Percentiles rank a stretch among this genome's conserved stretches.
Conservation (phyloP, 495 filamentous ascomycete genomes). For the Staphylotrichum tortipilum region DNA sequence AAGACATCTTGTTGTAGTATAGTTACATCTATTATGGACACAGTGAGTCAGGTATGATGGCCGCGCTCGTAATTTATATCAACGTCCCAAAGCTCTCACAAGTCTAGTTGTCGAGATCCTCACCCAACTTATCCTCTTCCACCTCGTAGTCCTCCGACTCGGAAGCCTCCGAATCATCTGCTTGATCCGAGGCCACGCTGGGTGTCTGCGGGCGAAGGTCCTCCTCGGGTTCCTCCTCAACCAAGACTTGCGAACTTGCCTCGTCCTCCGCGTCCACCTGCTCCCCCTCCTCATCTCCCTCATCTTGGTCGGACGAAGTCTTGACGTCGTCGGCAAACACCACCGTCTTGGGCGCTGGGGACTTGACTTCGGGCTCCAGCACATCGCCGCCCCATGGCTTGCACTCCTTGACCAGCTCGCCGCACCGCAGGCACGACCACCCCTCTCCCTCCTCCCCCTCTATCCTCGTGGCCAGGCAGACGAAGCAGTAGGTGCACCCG, state of each 20-base stretch:
- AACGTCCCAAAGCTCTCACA: too few relatives aligned
- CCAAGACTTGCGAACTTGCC: conserved; percentile 2
- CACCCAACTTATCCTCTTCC: conserved; percentile 35
- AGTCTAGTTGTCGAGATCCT: conserved; percentile 23
- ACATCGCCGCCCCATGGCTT: conserved; percentile 91
- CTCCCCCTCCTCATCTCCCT: neutral
- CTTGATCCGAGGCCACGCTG: conserved; percentile 5
- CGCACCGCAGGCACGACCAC: conserved; percentile 90
- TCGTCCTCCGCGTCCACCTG: neutral
- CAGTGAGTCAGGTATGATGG: too few relatives aligned
- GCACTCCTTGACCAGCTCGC: conserved; percentile 77
- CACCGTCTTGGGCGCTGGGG: conserved; percentile 53
- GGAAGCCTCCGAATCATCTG: conserved; percentile 19
- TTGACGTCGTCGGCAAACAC: conserved; percentile 56
- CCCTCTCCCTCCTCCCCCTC: conserved; percentile 93
- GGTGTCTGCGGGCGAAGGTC: conserved; percentile 4
- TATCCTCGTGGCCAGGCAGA: conserved; percentile 84
- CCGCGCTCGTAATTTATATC: too few relatives aligned
- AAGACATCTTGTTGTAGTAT: too few relatives aligned
- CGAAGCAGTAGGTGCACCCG: conserved; percentile 90
- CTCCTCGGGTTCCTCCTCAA: conserved; percentile 8
- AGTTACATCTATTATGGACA: too few relatives aligned
- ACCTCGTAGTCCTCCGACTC: conserved; percentile 39
- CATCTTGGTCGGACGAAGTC: conserved; percentile 2
- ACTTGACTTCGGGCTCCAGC: conserved; percentile 46